Percentiles rank a stretch among this genome's conserved stretches.
These are phyloP conservation scores for Termitomyces sp. DNA, from an alignment of 768 basidiomycete genomes.

Conservation along the genomic window DNA sequence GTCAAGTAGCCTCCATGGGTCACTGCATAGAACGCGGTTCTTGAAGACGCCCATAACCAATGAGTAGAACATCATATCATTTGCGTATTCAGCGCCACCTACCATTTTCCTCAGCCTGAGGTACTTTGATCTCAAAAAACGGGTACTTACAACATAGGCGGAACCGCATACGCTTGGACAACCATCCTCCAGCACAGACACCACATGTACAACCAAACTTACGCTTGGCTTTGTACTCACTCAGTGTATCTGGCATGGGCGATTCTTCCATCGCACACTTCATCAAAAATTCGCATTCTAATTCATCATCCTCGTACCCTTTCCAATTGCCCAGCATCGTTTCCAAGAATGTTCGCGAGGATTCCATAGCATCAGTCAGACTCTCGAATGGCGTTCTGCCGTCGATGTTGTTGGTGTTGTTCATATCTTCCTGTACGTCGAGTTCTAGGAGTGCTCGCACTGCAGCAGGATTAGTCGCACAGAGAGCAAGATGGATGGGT, in stretches of 20 bases:
- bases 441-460: not conserved
- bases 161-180: constrained; percentile 16
- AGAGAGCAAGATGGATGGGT: not conserved
- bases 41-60: not conserved
- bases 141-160: constrained; percentile 3
- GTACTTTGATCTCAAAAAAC: not conserved
- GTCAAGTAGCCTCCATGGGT: not conserved
- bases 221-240: constrained; percentile 12
- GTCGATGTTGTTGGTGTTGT: constrained; percentile 1
- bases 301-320: not conserved
- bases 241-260: not conserved
- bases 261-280: constrained; percentile 2
- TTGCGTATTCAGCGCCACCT: not conserved
- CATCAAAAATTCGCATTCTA: constrained; percentile 2
- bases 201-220: constrained; percentile 20
- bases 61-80: not conserved
- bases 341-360: constrained; percentile 2
- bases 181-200: constrained; percentile 16
- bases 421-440: constrained; percentile 1
- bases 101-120: not conserved
- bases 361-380: not conserved
- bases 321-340: not conserved
- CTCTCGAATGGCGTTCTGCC: constrained; percentile 3
- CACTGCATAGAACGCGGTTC: not conserved
- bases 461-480: not conserved